Evolutionary conservation across 2,329 filamentous ascomycete species (phyloP).

Genomic region (Xylaria multiplex): DNA sequence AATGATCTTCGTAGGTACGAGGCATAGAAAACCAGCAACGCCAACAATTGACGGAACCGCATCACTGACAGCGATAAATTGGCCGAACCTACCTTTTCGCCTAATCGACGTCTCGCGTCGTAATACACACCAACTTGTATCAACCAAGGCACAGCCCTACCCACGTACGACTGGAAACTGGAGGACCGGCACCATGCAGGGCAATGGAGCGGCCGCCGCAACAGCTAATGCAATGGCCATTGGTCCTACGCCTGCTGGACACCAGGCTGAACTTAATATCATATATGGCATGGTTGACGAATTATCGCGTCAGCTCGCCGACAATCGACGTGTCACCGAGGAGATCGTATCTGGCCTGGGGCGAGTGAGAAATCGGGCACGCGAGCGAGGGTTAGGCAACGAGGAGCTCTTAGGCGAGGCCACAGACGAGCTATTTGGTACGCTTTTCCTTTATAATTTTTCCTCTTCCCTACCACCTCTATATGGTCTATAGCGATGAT

Average conservation of each 20-base stretch:
- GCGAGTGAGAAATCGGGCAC: constrained; percentile 67
- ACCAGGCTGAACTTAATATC: constrained; percentile 74
- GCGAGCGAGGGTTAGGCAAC: constrained; percentile 63
- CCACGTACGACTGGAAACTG: neutral
- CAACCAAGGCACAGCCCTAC: constrained; percentile 1
- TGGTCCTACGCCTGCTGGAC: constrained; percentile 71
- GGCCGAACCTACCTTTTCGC: neutral
- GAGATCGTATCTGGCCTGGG: constrained; percentile 72
- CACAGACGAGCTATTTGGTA: constrained; percentile 67
- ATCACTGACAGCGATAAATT: too few species aligned
- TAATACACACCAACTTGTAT: constrained; percentile 5
- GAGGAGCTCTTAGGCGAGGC: constrained; percentile 67
- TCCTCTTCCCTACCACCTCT: neutral
- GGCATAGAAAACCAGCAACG: too few species aligned
- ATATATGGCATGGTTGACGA: constrained; percentile 76
- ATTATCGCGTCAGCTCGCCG: constrained; percentile 69
- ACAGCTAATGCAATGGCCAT: constrained; percentile 57
- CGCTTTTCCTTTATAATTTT: constrained; percentile 29
- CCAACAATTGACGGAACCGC: too few species aligned
- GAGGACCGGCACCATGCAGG: constrained; percentile 45
- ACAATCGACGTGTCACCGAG: constrained; percentile 69
- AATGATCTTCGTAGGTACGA: too few species aligned
- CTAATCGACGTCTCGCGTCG: neutral
- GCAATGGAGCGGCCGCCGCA: constrained; percentile 47
- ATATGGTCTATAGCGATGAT: too few species aligned